These are phyloP conservation scores for Phytophthora syringae DNA, from an alignment of 352 stramenopile species.

Conservation along the genomic window DNA sequence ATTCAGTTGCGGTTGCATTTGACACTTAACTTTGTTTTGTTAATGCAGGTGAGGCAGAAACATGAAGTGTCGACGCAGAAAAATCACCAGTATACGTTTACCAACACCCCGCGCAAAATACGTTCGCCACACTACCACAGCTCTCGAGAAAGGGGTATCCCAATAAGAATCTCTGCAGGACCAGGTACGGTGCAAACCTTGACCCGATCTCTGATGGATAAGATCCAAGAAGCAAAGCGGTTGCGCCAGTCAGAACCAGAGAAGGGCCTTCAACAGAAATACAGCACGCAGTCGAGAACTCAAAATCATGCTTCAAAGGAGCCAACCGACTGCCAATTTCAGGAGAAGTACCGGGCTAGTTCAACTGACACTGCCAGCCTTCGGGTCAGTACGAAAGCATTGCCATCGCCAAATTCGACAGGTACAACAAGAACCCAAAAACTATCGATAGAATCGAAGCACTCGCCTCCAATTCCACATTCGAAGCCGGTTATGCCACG, in stretches of 20 bases:
- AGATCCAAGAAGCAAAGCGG: conserved; percentile 48
- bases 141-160: background rate
- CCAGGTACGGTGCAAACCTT: conserved; percentile 9
- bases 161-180: background rate
- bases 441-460: background rate
- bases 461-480: conserved; percentile 24
- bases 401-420: background rate
- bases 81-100: background rate
- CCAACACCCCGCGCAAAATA: background rate
- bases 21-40: conserved; percentile 12
- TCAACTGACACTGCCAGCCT: background rate
- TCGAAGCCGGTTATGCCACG: conserved; percentile 26
- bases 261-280: background rate
- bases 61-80: background rate
- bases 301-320: conserved; percentile 1
- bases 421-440: background rate
- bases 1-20: background rate
- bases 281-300: background rate
- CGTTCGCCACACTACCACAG: background rate
- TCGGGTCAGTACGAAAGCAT: background rate
- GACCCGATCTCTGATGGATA: conserved; percentile 39
- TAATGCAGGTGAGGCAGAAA: conserved; percentile 19
- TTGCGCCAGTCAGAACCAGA: conserved; percentile 10
- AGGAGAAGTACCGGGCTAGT: background rate
- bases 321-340: background rate